Percentiles rank a stretch among this genome's conserved stretches.
Conservation (phyloP, 1,139 yeast genomes). For the Suhomyces guaymorum region DNA sequence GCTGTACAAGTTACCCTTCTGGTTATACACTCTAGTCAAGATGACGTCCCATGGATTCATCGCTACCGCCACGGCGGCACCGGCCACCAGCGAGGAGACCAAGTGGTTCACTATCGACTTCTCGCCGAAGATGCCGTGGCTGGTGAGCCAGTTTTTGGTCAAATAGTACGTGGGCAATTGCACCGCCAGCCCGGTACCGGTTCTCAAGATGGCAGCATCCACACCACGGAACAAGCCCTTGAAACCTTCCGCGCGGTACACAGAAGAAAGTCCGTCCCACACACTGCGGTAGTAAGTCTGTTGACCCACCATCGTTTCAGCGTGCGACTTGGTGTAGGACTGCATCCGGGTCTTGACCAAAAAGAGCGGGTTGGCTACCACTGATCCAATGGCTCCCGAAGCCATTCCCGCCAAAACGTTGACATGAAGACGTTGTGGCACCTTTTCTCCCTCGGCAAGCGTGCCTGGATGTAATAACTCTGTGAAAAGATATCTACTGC, state of each 20-base stretch:
- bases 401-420: constrained; percentile 82
- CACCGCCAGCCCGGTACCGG: constrained; percentile 95
- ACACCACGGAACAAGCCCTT: constrained; percentile 85
- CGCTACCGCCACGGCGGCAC: constrained; percentile 88
- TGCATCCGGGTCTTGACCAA: constrained; percentile 96
- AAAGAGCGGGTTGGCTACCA: constrained; percentile 87
- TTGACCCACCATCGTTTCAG: constrained; percentile 66
- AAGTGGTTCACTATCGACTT: constrained; percentile 76
- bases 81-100: constrained; percentile 74
- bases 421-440: constrained; percentile 60
- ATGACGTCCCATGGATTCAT: constrained; percentile 98
- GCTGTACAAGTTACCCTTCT: constrained; percentile 79
- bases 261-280: constrained; percentile 64
- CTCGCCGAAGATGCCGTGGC: constrained; percentile 46
- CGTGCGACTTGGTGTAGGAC: constrained; percentile 57
- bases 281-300: constrained; percentile 82
- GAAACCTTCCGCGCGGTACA: constrained; percentile 69
- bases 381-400: constrained; percentile 89
- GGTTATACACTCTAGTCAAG: constrained; percentile 91
- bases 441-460: constrained; percentile 36
- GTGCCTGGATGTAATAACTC: constrained; percentile 52
- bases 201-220: constrained; percentile 90
- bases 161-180: constrained; percentile 91
- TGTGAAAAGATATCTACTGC: constrained; percentile 66
- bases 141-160: constrained; percentile 59